These are phyloP conservation scores for Boletus insuetus DNA, from an alignment of 768 basidiomycete genomes.

Conservation along the genomic window DNA sequence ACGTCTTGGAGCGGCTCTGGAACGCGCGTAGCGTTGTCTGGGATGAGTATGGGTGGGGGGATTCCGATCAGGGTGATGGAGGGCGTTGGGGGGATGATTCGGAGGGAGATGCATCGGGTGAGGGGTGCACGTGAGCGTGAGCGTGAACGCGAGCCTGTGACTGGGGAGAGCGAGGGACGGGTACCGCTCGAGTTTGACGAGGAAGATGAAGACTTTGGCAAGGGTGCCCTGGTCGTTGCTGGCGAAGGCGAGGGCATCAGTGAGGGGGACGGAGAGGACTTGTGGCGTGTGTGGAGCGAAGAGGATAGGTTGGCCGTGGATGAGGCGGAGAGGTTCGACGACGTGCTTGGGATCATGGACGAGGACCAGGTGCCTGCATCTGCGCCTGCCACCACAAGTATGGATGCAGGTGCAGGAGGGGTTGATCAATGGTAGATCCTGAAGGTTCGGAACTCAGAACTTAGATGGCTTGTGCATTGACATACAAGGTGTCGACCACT, in stretches of 20 bases:
- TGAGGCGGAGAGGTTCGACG: constrained; percentile 33
- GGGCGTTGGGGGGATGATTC: constrained; percentile 52
- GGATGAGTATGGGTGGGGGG: constrained; percentile 19
- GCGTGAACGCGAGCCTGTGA: not conserved
- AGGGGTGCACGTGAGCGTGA: constrained; percentile 3
- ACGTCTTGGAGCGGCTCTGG: constrained; percentile 15
- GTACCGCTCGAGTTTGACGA: constrained; percentile 60
- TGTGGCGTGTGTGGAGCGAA: constrained; percentile 27
- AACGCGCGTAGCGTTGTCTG: constrained; percentile 15
- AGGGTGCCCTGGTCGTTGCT: not conserved
- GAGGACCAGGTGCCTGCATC: constrained; percentile 29
- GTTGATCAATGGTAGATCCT: not conserved
- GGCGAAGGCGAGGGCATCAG: not conserved
- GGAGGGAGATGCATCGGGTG: constrained; percentile 45
- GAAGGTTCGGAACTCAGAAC: too few relatives aligned
- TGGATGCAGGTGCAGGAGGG: not conserved
- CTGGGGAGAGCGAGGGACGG: constrained; percentile 1
- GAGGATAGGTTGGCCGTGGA: constrained; percentile 32
- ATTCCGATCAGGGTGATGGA: constrained; percentile 61
- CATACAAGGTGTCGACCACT: too few relatives aligned
- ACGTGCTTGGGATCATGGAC: constrained; percentile 33
- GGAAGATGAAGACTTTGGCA: constrained; percentile 61
- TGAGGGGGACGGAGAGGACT: constrained; percentile 15
- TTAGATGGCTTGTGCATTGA: too few relatives aligned
- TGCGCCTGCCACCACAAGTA: not conserved